These are phyloP conservation scores for Colletotrichum tanaceti DNA, from an alignment of 2,329 filamentous ascomycete genomes.

Conservation along the genomic window DNA sequence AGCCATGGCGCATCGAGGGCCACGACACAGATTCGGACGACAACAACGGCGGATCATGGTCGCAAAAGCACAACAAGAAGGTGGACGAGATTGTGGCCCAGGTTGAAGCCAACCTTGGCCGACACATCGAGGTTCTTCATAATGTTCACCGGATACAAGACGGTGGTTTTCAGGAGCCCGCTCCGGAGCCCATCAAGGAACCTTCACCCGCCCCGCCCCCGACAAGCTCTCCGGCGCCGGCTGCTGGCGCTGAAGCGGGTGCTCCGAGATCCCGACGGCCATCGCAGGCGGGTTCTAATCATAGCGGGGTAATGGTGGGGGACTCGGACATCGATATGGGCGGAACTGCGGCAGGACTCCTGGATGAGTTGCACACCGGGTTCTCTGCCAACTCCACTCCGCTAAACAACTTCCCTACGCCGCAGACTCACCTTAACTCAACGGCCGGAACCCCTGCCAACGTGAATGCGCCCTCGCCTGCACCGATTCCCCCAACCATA, in stretches of 20 bases:
- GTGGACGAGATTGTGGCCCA: conserved; percentile 80
- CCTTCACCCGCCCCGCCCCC: conserved; percentile 44
- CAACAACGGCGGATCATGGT: conserved; percentile 47
- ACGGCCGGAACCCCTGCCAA: conserved; percentile 67
- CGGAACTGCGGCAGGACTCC: conserved; percentile 70
- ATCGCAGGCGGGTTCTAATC: conserved; percentile 67
- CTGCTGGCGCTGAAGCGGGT: conserved; percentile 41
- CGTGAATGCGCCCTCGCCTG: conserved; percentile 59
- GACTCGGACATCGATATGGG: conserved; percentile 74
- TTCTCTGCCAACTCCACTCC: conserved; percentile 71
- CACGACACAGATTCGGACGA: conserved; percentile 59
- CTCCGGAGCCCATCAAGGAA: conserved; percentile 56
- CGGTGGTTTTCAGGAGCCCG: conserved; percentile 77
- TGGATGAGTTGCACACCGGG: conserved; percentile 76
- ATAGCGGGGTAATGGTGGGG: conserved; percentile 66
- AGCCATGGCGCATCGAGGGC: conserved; percentile 73
- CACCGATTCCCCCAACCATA: conserved; percentile 46
- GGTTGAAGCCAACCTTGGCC: conserved; percentile 77
- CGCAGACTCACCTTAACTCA: conserved; percentile 68
- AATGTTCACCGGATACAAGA: conserved; percentile 79
- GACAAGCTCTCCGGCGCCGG: conserved; percentile 29
- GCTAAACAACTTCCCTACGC: conserved; percentile 69
- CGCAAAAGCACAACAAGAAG: conserved; percentile 61
- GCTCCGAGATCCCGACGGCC: conserved; percentile 59
- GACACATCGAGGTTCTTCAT: conserved; percentile 72